These are phyloP conservation scores for Ophiostoma fasciatum DNA, from an alignment of 2,329 filamentous ascomycete genomes.

Conservation along the genomic window DNA sequence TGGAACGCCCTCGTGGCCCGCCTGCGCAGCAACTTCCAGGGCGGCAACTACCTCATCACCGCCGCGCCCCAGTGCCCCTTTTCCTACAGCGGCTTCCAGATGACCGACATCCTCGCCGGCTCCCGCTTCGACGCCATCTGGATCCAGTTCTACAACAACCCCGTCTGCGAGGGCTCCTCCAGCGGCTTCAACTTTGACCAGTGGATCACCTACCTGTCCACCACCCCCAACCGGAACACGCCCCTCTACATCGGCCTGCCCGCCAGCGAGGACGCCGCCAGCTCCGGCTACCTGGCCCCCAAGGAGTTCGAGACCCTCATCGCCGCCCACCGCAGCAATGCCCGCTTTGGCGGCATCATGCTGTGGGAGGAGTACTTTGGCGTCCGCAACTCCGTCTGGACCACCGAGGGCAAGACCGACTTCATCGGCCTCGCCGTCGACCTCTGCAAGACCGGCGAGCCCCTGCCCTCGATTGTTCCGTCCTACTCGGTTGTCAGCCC, in stretches of 20 bases:
- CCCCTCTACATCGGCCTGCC: slow-evolving; percentile 26
- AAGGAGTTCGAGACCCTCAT: slow-evolving; percentile 12
- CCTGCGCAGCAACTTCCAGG: slow-evolving; percentile 11
- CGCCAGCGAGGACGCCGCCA: slow-evolving; percentile 13
- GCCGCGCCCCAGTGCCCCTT: slow-evolving; percentile 31
- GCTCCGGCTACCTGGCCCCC: slow-evolving; percentile 16
- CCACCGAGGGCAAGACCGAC: slow-evolving; percentile 11
- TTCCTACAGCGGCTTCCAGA: slow-evolving; percentile 22
- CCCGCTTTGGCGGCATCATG: slow-evolving; percentile 20
- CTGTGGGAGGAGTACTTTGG: slow-evolving; percentile 19
- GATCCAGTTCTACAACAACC: slow-evolving; percentile 35
- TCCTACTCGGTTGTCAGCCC: no score
- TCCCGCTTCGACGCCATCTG: slow-evolving; percentile 27
- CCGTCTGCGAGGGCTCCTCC: slow-evolving; percentile 20
- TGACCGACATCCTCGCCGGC: slow-evolving; percentile 26
- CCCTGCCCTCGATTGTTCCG: slow-evolving; percentile 6
- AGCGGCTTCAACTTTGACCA: slow-evolving; percentile 23
- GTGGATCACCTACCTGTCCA: slow-evolving; percentile 20
- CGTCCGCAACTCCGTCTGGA: slow-evolving; percentile 6
- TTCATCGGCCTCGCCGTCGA: slow-evolving; percentile 9
- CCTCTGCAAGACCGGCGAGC: slow-evolving; percentile 4
- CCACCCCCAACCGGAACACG: slow-evolving; percentile 20
- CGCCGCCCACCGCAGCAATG: slow-evolving; percentile 13
- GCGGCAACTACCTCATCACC: slow-evolving; percentile 26
- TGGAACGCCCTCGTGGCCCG: slow-evolving; percentile 8